Base-by-base conservation (phyloP, 108 stramenopile genomes). In the Skeletonema potamos region DNA sequence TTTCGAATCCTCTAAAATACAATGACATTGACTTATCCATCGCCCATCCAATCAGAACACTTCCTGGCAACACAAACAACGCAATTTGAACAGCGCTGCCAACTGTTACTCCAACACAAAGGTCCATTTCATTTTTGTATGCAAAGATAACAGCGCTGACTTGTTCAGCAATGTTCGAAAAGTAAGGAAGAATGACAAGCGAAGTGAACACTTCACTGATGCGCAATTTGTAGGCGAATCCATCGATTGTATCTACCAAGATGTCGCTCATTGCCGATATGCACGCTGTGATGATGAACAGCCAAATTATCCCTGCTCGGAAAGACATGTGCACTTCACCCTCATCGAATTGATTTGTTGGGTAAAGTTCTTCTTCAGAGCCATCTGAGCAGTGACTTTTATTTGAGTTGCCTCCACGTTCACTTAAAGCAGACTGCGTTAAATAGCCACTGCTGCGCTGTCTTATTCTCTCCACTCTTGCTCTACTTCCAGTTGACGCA, bases 101-200 rank as follows among this genome's bases (percentile, higher is more conserved):
- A 3, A 98, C 92, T 0, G 97, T 97, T 0, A 99, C 92, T 15
- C 97, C 98, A 41, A 99, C 83, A 43, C 94, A 91, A 27, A 99
- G 81, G 86, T 98, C 97, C 97, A 98, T 97, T 80, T 98, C 97
- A 76, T 97, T 94, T 54, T 92, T 86, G 70, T 87, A 95, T 0
- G 96, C 97, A 79, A 98, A 96, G 27, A 96, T 81, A 11, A 98
- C 74, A 2, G 95, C 97, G 43, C 92, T 88, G 9, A 96, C 93
- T 82, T 99, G 98, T 73, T 99, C 98, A 1, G 97, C 97, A 17
- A 97, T 95, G 64, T 99, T 99, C 9, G 96, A 96, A 70, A 99
- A 96, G 78, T 97, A 96, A 1, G 98, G 98, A 30, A 99, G 77
- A 58, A 99, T 92, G 18, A 99, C 89, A 54, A 97, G 80, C 7